These are phyloP conservation scores for Curvularia spicifera DNA, from an alignment of 2,329 filamentous ascomycete genomes.

Conservation along the genomic window DNA sequence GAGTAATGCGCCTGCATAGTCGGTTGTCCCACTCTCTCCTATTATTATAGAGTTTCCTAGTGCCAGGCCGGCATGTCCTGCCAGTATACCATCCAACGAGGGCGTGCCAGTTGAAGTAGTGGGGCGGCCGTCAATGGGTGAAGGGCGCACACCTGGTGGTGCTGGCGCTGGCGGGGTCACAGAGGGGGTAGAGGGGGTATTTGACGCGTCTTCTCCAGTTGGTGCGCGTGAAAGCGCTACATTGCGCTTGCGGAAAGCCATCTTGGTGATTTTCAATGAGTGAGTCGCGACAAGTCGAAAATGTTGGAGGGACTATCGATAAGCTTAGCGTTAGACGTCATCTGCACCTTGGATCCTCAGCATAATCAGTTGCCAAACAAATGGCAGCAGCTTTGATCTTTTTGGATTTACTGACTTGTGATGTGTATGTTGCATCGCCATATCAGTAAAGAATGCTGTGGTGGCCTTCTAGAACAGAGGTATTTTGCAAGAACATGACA, in stretches of 20 bases:
- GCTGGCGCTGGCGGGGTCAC: conserved; percentile 24
- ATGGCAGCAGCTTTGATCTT: background rate
- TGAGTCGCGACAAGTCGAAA: conserved; percentile 19
- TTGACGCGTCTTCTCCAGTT: conserved; percentile 25
- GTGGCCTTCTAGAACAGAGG: background rate
- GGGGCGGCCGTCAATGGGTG: conserved; percentile 82
- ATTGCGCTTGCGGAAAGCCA: conserved; percentile 74
- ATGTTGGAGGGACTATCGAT: conserved; percentile 20
- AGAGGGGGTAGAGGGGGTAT: conserved; percentile 17
- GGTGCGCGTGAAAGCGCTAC: conserved; percentile 58
- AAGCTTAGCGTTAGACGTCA: conserved; percentile 7
- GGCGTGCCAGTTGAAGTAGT: conserved; percentile 91
- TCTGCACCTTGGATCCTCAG: background rate
- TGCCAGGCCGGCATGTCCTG: conserved; percentile 83
- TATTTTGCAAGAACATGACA: background rate
- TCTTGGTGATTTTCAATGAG: conserved; percentile 37
- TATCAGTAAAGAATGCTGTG: background rate
- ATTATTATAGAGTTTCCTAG: conserved; percentile 81
- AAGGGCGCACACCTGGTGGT: conserved; percentile 71
- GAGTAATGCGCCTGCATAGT: conserved; percentile 84
- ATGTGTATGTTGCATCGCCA: background rate
- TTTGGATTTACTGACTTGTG: background rate
- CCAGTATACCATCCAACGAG: conserved; percentile 83
- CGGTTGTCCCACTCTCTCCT: conserved; percentile 90
- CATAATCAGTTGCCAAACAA: background rate